Evolutionary conservation across 2,329 filamentous ascomycete species (phyloP).

Genomic region (Diplocarpon rosae): DNA sequence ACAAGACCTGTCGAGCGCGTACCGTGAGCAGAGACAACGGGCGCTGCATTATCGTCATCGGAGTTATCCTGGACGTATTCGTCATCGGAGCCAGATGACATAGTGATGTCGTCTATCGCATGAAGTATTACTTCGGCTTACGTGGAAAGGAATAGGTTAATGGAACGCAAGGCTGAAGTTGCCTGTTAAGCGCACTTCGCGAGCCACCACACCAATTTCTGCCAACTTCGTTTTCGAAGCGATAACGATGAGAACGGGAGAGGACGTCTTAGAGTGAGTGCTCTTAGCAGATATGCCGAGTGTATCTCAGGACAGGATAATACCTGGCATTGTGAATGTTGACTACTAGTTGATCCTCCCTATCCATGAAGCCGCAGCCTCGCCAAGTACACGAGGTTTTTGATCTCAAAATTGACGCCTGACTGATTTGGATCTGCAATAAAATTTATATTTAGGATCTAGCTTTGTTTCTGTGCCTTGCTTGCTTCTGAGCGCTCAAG

Average conservation of each 20-base stretch:
- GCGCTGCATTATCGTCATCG: conserved; percentile 44
- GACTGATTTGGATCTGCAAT: background rate
- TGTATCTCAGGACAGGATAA: no score
- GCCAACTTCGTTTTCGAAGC: background rate
- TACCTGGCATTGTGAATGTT: no score
- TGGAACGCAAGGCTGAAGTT: conserved; percentile 4
- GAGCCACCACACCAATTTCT: background rate
- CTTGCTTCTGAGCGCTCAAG: conserved; percentile 14
- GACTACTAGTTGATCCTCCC: no score
- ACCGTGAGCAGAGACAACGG: conserved; percentile 20
- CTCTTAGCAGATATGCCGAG: no score
- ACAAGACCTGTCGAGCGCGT: conserved; percentile 25
- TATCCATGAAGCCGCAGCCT: background rate
- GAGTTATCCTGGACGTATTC: conserved; percentile 56
- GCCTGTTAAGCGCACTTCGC: background rate
- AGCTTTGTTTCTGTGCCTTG: conserved; percentile 1
- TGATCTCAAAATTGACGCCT: background rate
- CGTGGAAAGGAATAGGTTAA: background rate
- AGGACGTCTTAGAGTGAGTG: no score
- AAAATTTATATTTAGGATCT: background rate
- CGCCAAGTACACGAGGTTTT: background rate
- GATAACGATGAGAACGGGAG: no score
- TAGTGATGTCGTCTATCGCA: conserved; percentile 25
- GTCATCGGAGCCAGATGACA: conserved; percentile 60
- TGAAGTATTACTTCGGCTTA: background rate